Evolutionary conservation across 306 rosid genomes (phyloP), one percentile per base, ranked within the genome.

Genomic region (Trifolium dubium): DNA sequence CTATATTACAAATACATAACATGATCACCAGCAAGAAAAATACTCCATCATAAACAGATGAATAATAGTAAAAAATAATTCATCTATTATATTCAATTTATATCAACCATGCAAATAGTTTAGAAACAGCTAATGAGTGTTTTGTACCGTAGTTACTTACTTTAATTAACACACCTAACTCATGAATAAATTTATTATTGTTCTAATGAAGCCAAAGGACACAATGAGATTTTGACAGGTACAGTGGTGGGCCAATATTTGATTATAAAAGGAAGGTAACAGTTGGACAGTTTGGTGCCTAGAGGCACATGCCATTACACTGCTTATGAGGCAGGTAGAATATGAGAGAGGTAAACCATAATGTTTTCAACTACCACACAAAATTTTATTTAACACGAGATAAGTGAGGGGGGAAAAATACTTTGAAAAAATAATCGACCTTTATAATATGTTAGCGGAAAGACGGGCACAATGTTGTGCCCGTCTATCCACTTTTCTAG

Each of bases 321-420:
- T 73, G 84, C 64, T 74, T 81, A 72, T 64, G 72, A 81, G 72
- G 79, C 85, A 88, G 80, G 84, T 83, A 73, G 80, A 79, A 61
- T 35, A 31, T 54, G 29, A 64, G 75, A 73, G 73, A 64, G 60
- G 79, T 62, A 35, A 75, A 40, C 74, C 79, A 81, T 83, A 84
- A 87, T 72, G 67, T 64, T 77, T 84, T 71, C 88, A 88, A 77
- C 89, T 67, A 89, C 93, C 89, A 78, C 56, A 58, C 62, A 78
- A 75, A 62, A 10, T 60, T 43, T 60, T 74, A 75, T 54, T 39
- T 46, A 44, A 55, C 75, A 65, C 4, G 19, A 23, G 73, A 58
- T 66, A 73, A 79, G 29, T 58, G 47, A 65, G 69, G 8, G 54
- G 44, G 3, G 29, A 69, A 10, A 5, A 5, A 23, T 6, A 6